Base-by-base conservation (phyloP, 2,329 filamentous ascomycete genomes). In the Thielaviopsis populi region DNA sequence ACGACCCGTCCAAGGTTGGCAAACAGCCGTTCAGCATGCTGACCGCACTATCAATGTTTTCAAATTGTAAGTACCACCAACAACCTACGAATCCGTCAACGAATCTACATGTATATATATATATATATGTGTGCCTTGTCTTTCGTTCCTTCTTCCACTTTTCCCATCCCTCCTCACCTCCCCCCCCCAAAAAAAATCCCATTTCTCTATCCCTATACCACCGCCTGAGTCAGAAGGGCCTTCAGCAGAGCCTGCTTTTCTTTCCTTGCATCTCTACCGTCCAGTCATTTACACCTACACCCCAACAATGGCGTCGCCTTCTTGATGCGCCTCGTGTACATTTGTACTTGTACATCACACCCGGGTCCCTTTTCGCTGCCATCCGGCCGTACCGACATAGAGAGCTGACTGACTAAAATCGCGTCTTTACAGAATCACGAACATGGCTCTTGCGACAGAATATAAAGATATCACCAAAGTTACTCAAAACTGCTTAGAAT, bases 401-500 rank as follows among this genome's bases (percentile, higher is more conserved):
- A 27, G 53, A 37, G 15, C 53, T 33, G 10, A 24, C n/a, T 22
- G 27, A 64, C 24, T 46, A 64, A 68, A 65, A 68, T 30, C 17
- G 43, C 65, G 50, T 61, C 54, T 67, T 67, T 67, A 27, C 43
- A 83, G 80, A n/a, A 76, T 82, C 54, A 74, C 79, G 15, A 82
- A 80, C 63, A 75, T 79, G 17, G 73, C 76, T 3, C 72, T 83
- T 17, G 79, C 78, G 6, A 73, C 77, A 67, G 74, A 73, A 2
- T 68, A 69, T 15, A 68, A 73, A 15, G 77, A 80, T 37, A 74
- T 73, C 40, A 70, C 74, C 60, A 75, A 75, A 63, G 74, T 77
- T 1, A 71, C 77, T 0, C 69, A 74, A 10, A 72, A 71, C n/a
- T 78, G 76, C 17, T 69, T 80, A 27, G 70, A 71, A 1, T 78